Evolutionary conservation across 1,139 yeast species (phyloP), one percentile per base, ranked within the genome.

Genomic region (Magnusiomyces suaveolens): DNA sequence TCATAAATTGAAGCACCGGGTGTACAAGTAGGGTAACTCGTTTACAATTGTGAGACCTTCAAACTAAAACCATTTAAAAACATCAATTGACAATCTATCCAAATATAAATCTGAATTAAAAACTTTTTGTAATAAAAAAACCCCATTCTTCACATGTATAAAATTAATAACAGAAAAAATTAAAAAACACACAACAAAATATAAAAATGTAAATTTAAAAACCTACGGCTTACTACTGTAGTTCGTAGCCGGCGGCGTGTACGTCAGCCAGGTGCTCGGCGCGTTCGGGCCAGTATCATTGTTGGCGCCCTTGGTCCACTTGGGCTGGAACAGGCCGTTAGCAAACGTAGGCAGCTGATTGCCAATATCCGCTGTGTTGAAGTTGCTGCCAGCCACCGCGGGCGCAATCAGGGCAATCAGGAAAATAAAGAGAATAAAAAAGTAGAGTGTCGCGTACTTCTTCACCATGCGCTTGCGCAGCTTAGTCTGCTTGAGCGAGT

Each of bases 381-480:
- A 59, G 43, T 60, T 56, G 60, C 63, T 62, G 32, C 72, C 72
- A 41, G 72, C 74, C 62, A 81, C 84, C 41, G 97, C 97, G 61
- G 99, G 99, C 43, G 94, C 98, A 63, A 83, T 87, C 69, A 94
- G 83, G 68, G 90, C 73, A 52, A 80, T 83, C 62, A 84, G 81
- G 67, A 89, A 88, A 62, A 87, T 66, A 48, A 82, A 67, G 66
- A 94, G 75, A 60, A 94, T 75, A 54, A 75, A 67, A 65, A 88
- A 83, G 79, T 84, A 94, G 69, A 94, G 77, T 25, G 87, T 74
- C 62, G 95, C 84, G 77, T 92, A 94, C 75, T 89, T 89, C 75
- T 88, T 84, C 50, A 94, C 97, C 96, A 94, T 92, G 76, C 98
- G 84, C 86, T 87, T 90, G 78, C 99, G 87, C 72, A 94, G 83